Percentiles rank a stretch among this genome's conserved stretches.
These are phyloP conservation scores for Myxozyma geophila DNA, from an alignment of 805 yeast species.

Conservation along the genomic window DNA sequence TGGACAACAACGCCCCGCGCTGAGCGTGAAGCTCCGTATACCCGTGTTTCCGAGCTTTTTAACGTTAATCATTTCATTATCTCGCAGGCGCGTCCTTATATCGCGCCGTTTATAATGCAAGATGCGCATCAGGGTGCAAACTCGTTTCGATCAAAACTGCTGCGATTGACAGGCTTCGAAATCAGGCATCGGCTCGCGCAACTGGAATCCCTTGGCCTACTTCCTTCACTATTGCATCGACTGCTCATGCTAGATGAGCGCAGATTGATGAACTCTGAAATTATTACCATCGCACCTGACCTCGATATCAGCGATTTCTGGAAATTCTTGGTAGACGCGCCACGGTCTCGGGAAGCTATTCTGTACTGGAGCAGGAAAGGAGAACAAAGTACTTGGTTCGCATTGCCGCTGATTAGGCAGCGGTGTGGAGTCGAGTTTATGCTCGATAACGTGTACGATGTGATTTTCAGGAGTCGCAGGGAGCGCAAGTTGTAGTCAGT, in stretches of 20 bases:
- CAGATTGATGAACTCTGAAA: conserved; percentile 29
- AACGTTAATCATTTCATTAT: conserved; percentile 93
- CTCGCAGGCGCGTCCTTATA: conserved; percentile 88
- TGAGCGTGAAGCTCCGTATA: conserved; percentile 67
- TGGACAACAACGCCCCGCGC: conserved; percentile 42
- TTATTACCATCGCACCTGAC: conserved; percentile 80
- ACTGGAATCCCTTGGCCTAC: conserved; percentile 74
- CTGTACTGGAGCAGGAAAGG: conserved; percentile 91
- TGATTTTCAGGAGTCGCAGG: conserved; percentile 17
- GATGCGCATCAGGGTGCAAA: conserved; percentile 71
- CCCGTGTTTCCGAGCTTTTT: conserved; percentile 85
- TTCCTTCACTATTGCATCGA: conserved; percentile 71
- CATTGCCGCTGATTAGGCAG: conserved; percentile 79
- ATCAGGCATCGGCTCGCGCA: conserved; percentile 82
- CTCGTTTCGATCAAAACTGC: conserved; percentile 48
- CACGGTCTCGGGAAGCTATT: conserved; percentile 71
- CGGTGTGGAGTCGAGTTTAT: conserved; percentile 90
- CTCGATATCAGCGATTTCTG: conserved; percentile 51
- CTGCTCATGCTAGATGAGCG: conserved; percentile 90
- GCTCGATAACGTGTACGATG: conserved; percentile 61
- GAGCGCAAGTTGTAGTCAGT: conserved; percentile 10
- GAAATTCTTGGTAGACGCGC: conserved; percentile 67
- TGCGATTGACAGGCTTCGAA: conserved; percentile 72
- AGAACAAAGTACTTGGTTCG: conserved; percentile 92
- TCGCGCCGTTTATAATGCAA: conserved; percentile 85